Percentiles rank a stretch among this genome's conserved stretches.
phyloP scores from a whole-genome alignment of 2,329 filamentous ascomycete genomes.

The Trichophyton benhamiae region DNA sequence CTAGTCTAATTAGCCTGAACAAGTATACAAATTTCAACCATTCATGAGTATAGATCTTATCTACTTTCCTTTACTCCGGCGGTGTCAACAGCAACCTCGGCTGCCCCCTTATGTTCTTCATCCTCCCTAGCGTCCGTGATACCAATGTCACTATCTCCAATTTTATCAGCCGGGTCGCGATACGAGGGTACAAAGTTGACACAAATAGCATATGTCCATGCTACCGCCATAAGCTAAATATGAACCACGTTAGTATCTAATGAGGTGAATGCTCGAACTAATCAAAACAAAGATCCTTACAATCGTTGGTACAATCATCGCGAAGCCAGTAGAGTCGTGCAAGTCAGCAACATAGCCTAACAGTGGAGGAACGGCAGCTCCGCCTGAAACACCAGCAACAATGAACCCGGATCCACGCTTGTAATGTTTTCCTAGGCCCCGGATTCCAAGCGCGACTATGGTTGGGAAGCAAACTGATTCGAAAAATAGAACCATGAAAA shows the following conservation, averaged over 20 bases:
- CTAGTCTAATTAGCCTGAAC: neutral
- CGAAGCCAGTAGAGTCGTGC: slow-evolving; percentile 47
- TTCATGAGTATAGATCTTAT: neutral
- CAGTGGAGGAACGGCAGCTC: slow-evolving; percentile 61
- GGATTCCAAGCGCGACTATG: slow-evolving; percentile 64
- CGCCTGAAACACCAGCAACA: slow-evolving; percentile 58
- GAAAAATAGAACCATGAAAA: slow-evolving; percentile 63
- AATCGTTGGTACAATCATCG: slow-evolving; percentile 54
- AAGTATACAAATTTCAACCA: neutral
- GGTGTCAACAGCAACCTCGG: neutral
- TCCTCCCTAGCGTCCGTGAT: slow-evolving; percentile 4
- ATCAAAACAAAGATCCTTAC: slow-evolving; percentile 9
- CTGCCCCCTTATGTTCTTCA: neutral
- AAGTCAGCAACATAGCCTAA: slow-evolving; percentile 56
- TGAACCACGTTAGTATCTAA: neutral
- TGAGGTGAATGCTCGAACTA: neutral
- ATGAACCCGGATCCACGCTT: slow-evolving; percentile 59
- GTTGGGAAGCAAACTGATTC: slow-evolving; percentile 75
- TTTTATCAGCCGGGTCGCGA: slow-evolving; percentile 47
- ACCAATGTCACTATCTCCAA: slow-evolving; percentile 22
- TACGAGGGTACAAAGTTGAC: slow-evolving; percentile 59
- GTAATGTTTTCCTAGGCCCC: slow-evolving; percentile 58
- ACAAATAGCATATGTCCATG: slow-evolving; percentile 45
- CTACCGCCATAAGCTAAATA: slow-evolving; percentile 42
- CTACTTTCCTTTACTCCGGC: neutral